Evolutionary conservation across 495 filamentous ascomycete species (phyloP).

Genomic region (Penicillium dipodomyicola): DNA sequence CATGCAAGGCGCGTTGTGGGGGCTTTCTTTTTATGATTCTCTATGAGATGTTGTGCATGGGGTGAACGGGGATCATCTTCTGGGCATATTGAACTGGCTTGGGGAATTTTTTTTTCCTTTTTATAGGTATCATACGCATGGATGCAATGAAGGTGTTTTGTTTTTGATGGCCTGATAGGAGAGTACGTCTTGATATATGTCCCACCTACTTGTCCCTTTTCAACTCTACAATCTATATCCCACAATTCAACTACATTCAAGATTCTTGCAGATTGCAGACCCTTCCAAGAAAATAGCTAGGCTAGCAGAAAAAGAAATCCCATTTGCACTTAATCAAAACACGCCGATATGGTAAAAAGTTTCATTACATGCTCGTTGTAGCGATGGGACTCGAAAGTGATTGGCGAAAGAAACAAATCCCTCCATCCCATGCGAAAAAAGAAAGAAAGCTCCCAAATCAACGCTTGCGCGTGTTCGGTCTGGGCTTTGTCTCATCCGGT

Average conservation of each 20-base stretch:
- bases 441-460: constrained; percentile 36
- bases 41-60: constrained; percentile 9
- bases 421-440: constrained; percentile 4
- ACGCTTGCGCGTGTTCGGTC: constrained; percentile 68
- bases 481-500: constrained; percentile 77
- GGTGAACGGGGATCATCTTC: constrained; percentile 6
- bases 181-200: neutral
- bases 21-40: constrained; percentile 1
- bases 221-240: neutral
- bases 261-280: neutral
- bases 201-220: neutral
- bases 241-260: neutral
- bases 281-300: neutral
- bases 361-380: constrained; percentile 37
- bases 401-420: constrained; percentile 3
- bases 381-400: constrained; percentile 16
- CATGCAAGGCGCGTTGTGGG: constrained; percentile 8
- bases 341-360: constrained; percentile 28
- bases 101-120: neutral
- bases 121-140: constrained; percentile 5
- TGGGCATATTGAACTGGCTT: constrained; percentile 2
- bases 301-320: constrained; percentile 15
- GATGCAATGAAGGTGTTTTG: constrained; percentile 9
- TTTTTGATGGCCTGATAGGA: neutral
- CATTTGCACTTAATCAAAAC: constrained; percentile 25